Conservation (phyloP, 257 asterid species). For the Solanum chmielewskii region DNA sequence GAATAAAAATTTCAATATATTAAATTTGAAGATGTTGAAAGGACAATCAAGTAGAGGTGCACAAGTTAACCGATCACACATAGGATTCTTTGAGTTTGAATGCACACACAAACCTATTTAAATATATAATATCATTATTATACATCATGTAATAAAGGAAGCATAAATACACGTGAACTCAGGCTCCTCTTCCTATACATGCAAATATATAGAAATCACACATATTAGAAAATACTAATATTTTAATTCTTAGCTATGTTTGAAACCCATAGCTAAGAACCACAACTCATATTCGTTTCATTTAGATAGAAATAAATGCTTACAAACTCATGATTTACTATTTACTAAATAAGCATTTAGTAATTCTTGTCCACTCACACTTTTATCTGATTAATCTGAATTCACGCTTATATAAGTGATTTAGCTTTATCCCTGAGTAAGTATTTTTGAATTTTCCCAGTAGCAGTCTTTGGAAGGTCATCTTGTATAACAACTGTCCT, state of each 20-base stretch:
- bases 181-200: background rate
- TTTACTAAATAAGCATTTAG: background rate
- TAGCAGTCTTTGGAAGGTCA: conserved; percentile 44
- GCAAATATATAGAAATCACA: background rate
- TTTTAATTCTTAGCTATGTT: background rate
- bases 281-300: background rate
- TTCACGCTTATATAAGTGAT: background rate
- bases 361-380: background rate
- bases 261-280: background rate
- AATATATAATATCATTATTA: background rate
- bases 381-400: background rate
- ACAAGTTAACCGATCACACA: background rate
- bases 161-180: background rate
- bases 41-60: background rate
- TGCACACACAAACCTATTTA: background rate
- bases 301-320: too few relatives aligned
- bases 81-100: background rate
- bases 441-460: conserved; percentile 42
- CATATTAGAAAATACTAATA: background rate
- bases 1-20: background rate
- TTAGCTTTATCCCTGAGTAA: conserved; percentile 28
- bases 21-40: background rate
- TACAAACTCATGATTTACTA: background rate
- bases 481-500: conserved; percentile 26
- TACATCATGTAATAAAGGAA: background rate